Evolutionary conservation across 306 rosid species (phyloP), one percentile per base, ranked within the genome.

Genomic region (Urtica urens): DNA sequence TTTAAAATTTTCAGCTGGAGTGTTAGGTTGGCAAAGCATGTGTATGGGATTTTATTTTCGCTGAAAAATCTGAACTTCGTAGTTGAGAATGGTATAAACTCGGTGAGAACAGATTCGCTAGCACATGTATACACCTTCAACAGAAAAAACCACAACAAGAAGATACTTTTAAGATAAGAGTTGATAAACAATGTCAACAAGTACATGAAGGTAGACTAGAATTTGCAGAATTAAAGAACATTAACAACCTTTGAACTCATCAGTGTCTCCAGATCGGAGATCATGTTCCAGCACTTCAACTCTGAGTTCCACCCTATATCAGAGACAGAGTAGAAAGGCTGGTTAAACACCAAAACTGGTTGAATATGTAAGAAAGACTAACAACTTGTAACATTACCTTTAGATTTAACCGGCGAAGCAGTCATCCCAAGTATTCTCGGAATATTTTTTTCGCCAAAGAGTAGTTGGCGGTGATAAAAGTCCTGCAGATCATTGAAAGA

Each of bases 381-480:
- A 6, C 34, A 54, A 2, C n/a, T 9, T 35, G n/a, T 48, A 13
- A 40, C 24, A 47, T 15, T 55, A 88, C 97, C 94, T 69, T 88
- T 88, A 3, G 93, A 65, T 55, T 88, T 88, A 26, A 88, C 69
- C 20, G 86, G 97, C 45, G 97, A 77, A 40, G 93, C 95, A 50
- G 93, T 81, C 97, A 88, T 88, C 62, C 97, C 97, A 22, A 88
- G 64, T 60, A 88, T 74, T 46, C 82, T 66, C 25, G 95, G 97
- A 51, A 83, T 83, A 20, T 65, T 62, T 50, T 70, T 50, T 51
- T 37, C 23, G 17, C 78, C 69, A 45, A 39, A 55, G 4, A 19
- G 10, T 63, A 81, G 30, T 38, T 65, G 78, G 4, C 16, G 55
- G 17, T 84, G 97, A 68, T 81, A 84, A 45, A 83, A 88, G 27